Percentiles rank a stretch among this genome's conserved stretches.
Evolutionary conservation across 2,329 filamentous ascomycete genomes (phyloP).

Genomic region (Hypoxylon sp.): DNA sequence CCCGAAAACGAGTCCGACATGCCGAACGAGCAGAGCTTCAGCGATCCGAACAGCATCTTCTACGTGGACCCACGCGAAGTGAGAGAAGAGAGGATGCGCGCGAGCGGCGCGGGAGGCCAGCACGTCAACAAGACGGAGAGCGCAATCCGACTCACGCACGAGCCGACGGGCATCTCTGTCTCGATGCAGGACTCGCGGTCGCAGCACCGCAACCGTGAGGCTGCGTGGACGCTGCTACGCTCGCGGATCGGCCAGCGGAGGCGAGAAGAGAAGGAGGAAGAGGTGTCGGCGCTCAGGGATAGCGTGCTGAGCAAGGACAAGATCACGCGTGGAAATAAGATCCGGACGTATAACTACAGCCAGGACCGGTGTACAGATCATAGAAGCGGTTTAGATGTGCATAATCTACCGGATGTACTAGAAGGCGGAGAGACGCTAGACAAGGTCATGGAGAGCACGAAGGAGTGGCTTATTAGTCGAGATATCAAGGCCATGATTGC

Average conservation of each 20-base stretch:
- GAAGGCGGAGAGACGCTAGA: conserved; percentile 80
- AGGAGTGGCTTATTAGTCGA: conserved; percentile 79
- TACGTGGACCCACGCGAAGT: conserved; percentile 90
- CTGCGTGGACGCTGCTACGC: conserved; percentile 87
- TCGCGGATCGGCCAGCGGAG: conserved; percentile 84
- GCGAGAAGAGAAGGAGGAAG: conserved; percentile 86
- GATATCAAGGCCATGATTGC: conserved; percentile 80
- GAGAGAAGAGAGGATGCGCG: conserved; percentile 88
- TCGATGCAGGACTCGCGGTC: conserved; percentile 94
- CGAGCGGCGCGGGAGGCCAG: conserved; percentile 92
- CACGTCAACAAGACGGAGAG: conserved; percentile 99
- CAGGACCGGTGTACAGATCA: conserved; percentile 90
- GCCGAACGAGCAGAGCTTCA: conserved; percentile 71
- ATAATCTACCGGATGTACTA: conserved; percentile 86
- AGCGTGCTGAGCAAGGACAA: conserved; percentile 84
- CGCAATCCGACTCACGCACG: conserved; percentile 91
- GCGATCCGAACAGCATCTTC: conserved; percentile 91
- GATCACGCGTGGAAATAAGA: conserved; percentile 93
- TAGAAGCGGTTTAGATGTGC: conserved; percentile 82
- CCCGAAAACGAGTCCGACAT: conserved; percentile 68
- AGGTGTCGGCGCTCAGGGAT: conserved; percentile 79
- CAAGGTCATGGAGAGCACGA: conserved; percentile 82
- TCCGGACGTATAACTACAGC: conserved; percentile 88
- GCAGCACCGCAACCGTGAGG: conserved; percentile 89
- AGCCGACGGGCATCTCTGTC: conserved; percentile 87